Conservation (phyloP, 495 filamentous ascomycete genomes). For the Paragyromitra xinjiangensis region DNA sequence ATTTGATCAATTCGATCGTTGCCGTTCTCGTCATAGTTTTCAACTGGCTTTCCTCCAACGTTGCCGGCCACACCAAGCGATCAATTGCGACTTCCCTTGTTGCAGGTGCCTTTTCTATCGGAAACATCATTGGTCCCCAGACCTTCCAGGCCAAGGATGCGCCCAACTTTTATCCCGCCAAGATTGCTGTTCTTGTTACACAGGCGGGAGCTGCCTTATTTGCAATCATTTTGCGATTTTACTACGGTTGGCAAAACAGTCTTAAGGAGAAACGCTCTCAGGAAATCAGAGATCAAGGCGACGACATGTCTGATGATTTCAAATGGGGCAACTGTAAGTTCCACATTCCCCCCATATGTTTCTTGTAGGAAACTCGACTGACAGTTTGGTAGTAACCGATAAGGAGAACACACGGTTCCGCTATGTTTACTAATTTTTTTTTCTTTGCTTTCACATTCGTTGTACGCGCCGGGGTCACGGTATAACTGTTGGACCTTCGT, state of each 20-base stretch:
- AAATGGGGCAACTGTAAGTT: constrained; percentile 47
- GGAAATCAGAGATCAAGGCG: constrained; percentile 17
- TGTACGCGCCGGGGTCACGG: constrained; percentile 7
- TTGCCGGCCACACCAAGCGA: constrained; percentile 77
- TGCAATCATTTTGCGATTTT: constrained; percentile 59
- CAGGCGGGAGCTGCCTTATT: constrained; percentile 62
- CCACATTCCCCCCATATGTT: background rate
- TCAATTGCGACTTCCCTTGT: constrained; percentile 61
- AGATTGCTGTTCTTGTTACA: constrained; percentile 67
- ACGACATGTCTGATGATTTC: constrained; percentile 35
- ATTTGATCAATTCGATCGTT: constrained; percentile 70
- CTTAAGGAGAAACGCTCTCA: constrained; percentile 57
- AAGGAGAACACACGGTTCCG: constrained; percentile 77
- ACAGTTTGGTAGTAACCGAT: constrained; percentile 67
- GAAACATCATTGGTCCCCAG: constrained; percentile 75
- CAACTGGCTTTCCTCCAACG: constrained; percentile 65
- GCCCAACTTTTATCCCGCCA: constrained; percentile 67
- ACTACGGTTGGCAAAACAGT: constrained; percentile 63
- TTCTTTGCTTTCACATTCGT: background rate
- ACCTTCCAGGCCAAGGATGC: constrained; percentile 69
- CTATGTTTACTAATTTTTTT: constrained; percentile 67
- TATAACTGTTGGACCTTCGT: background rate
- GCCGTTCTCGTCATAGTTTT: constrained; percentile 63
- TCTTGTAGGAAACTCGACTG: constrained; percentile 2
- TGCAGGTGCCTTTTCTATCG: constrained; percentile 68